A percentile compares a stretch with the other conserved stretches of the same genome.
Evolutionary conservation across 306 rosid species (phyloP).

Genomic region (Malus sieversii): DNA sequence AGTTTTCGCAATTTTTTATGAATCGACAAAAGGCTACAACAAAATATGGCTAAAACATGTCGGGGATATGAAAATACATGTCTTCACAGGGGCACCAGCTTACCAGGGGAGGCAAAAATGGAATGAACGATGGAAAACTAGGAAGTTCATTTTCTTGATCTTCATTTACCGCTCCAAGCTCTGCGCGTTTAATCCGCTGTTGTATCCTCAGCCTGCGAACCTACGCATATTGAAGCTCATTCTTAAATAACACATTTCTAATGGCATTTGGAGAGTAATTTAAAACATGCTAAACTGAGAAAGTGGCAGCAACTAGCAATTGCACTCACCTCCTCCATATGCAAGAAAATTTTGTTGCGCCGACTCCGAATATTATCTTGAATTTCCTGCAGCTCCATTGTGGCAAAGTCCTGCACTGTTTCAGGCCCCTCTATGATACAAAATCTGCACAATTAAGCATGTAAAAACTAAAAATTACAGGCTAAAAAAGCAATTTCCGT

Average conservation of each 20-base stretch:
- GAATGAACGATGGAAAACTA: conserved; percentile 86
- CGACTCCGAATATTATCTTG: conserved; percentile 86
- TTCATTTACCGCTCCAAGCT: conserved; percentile 55
- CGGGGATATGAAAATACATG: not conserved
- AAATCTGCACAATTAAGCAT: conserved; percentile 34
- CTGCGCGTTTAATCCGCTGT: conserved; percentile 54
- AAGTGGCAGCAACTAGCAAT: not conserved
- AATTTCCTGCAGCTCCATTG: conserved; percentile 85
- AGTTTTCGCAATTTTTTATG: not conserved
- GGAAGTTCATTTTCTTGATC: conserved; percentile 89
- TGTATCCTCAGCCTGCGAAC: no score
- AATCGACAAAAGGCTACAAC: not conserved
- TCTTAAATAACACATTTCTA: no score
- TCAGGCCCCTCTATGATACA: conserved; percentile 95
- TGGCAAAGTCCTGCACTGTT: conserved; percentile 78
- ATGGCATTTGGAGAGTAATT: no score
- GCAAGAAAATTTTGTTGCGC: conserved; percentile 84
- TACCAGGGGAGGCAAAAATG: conserved; percentile 96
- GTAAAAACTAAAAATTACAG: no score
- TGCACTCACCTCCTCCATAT: conserved; percentile 81
- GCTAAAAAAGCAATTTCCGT: no score
- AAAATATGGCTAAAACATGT: not conserved
- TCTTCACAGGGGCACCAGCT: conserved; percentile 9
- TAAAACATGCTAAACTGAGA: not conserved
- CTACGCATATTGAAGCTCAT: no score